Percentiles rank a stretch among this genome's conserved stretches.
phyloP scores from a whole-genome alignment of 208 protist species.

The Wallacemonas sp. region DNA sequence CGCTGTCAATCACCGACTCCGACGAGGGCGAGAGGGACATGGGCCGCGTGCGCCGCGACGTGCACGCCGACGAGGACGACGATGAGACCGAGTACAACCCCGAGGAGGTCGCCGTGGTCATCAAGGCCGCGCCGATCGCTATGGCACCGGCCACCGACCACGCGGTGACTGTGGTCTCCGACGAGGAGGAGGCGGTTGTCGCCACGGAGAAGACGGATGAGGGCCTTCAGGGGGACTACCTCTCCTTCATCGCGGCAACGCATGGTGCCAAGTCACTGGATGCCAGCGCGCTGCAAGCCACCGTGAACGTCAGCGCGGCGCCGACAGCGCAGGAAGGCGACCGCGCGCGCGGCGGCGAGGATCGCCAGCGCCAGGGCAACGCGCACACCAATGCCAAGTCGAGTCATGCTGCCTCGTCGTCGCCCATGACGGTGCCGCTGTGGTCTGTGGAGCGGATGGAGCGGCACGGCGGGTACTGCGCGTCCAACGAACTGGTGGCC shows the following conservation, averaged over 20 bases:
- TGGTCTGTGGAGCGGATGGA: conserved; percentile 40
- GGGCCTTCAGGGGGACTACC: conserved; percentile 56
- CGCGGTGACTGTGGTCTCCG: background rate
- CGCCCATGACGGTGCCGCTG: conserved; percentile 32
- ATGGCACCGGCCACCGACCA: background rate
- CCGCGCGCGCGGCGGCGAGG: background rate
- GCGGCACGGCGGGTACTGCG: conserved; percentile 54
- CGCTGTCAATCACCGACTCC: conserved; percentile 4
- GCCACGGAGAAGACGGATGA: conserved; percentile 18
- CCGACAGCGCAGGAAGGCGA: background rate
- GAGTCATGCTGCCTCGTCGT: background rate
- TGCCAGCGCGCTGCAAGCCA: conserved; percentile 46
- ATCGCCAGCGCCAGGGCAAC: background rate
- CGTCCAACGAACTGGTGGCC: conserved; percentile 51
- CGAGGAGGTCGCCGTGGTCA: conserved; percentile 24
- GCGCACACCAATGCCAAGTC: background rate
- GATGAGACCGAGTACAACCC: conserved; percentile 47
- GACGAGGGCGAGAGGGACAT: conserved; percentile 1
- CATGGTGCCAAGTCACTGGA: conserved; percentile 16
- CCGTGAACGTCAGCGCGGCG: conserved; percentile 19
- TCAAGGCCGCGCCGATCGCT: conserved; percentile 18
- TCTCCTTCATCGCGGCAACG: conserved; percentile 30
- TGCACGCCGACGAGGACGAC: too few relatives aligned
- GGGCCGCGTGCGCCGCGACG: too few relatives aligned
- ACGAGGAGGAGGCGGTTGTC: background rate